These are phyloP conservation scores for Melastoma malabathricum DNA, from an alignment of 345 rosid genomes.

Conservation along the genomic window DNA sequence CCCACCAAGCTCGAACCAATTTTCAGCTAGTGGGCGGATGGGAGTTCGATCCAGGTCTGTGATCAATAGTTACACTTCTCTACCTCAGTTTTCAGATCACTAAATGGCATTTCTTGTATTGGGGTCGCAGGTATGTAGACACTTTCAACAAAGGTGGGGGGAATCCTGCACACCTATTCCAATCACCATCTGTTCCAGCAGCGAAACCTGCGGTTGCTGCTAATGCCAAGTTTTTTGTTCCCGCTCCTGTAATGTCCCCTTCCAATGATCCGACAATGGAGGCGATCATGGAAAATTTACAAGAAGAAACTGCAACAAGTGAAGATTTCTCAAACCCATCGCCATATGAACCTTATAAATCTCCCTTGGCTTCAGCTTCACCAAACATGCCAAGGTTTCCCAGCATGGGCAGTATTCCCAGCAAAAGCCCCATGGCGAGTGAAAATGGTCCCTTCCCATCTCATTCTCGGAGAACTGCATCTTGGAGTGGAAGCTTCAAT, in stretches of 20 bases:
- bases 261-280: slow-evolving; percentile 32
- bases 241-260: slow-evolving; percentile 21
- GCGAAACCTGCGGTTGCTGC: slow-evolving; percentile 56
- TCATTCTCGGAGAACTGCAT: slow-evolving; percentile 55
- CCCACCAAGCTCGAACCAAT: slow-evolving; percentile 66
- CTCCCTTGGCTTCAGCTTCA: slow-evolving; percentile 15
- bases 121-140: slow-evolving; percentile 57
- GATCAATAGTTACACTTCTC: too few species aligned
- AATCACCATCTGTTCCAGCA: slow-evolving; percentile 49
- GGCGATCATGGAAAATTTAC: slow-evolving; percentile 34
- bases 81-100: not conserved
- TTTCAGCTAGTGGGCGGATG: slow-evolving; percentile 77
- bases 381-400: slow-evolving; percentile 48
- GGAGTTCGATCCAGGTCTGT: slow-evolving; percentile 76
- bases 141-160: slow-evolving; percentile 64
- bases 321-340: slow-evolving; percentile 33
- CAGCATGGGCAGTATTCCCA: slow-evolving; percentile 38
- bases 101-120: not conserved
- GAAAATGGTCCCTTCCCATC: slow-evolving; percentile 16
- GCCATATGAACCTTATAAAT: slow-evolving; percentile 2
- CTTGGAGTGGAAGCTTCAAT: slow-evolving; percentile 72
- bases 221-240: slow-evolving; percentile 77
- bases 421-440: slow-evolving; percentile 13
- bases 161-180: slow-evolving; percentile 40
- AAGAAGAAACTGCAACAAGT: slow-evolving; percentile 20